Base-by-base conservation (phyloP, 805 yeast genomes). In the Saturnispora hagleri region DNA sequence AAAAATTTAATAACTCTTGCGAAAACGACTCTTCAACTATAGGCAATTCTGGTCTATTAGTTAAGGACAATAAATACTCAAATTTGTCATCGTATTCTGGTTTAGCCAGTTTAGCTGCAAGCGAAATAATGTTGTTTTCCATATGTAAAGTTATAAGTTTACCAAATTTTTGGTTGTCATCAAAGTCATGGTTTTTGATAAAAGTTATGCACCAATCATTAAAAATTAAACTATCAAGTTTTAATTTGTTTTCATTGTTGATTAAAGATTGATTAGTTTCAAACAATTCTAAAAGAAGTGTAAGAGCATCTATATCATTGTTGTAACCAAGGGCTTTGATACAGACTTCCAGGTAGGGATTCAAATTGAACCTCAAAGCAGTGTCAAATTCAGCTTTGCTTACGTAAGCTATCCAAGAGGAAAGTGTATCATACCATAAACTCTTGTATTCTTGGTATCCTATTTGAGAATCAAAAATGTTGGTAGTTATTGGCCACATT, bases 1-100 rank as follows among this genome's bases (percentile, higher is more conserved):
- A 86, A 60, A 86, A 83, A 34, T 79, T 77, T 8, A 82, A 70
- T 60, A 85, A 73, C 52, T 73, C 76, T 42, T 67, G 71, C 0
- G 83, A 77, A 7, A 82, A 69, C 15, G 66, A 63, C 62, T 86
- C 95, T 38, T 84, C 85, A 1, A 70, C 58, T 3, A 81, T 71
- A 0, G 93, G 84, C 5, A 64, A 55, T 3, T 83, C 79, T 1
- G 82, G 81, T 48, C 75, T 74, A 53, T 75, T 73, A 0, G 89
- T 79, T 48, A 86, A 61, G 49, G 71, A 71, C 17, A 82, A 54
- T 18, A 84, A 63, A 26, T 78, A 71, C 18, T 74, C 69, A 15
- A 84, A 65, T 48, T 78, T 73, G 15, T 66, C 65, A 42, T 71
- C 67, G 33, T 68, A 65, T 2, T 62, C 55, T 13, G 68, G 65